Evolutionary conservation across 768 basidiomycete species (phyloP).

Genomic region (Scleroderma bovista): DNA sequence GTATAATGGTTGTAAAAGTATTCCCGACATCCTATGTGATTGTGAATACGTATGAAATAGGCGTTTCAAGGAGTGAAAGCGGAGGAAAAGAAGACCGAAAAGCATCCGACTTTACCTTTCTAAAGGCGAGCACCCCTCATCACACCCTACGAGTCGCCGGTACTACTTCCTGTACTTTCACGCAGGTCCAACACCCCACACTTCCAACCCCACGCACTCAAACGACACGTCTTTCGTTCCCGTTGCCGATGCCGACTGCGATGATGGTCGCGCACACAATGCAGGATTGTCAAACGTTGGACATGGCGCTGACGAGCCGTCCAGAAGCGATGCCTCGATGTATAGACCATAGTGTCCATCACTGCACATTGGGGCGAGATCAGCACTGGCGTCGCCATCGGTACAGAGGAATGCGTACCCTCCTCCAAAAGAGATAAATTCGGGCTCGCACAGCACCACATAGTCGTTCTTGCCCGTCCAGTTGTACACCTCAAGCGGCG

Average conservation of each 20-base stretch:
- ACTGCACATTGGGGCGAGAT: constrained; percentile 29
- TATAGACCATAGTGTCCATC: constrained; percentile 88
- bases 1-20: too few species aligned
- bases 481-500: constrained; percentile 55
- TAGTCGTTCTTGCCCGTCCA: constrained; percentile 92
- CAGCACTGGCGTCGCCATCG: too few species aligned
- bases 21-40: too few species aligned
- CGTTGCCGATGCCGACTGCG: not conserved
- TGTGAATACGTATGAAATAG: too few species aligned
- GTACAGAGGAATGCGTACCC: constrained; percentile 51
- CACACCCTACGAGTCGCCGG: too few species aligned
- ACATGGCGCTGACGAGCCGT: constrained; percentile 80
- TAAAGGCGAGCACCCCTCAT: not conserved
- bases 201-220: constrained; percentile 88
- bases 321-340: constrained; percentile 73
- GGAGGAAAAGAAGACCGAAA: too few species aligned
- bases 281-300: constrained; percentile 87
- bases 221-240: constrained; percentile 51
- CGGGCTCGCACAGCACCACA: constrained; percentile 77
- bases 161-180: too few species aligned
- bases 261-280: constrained; percentile 46
- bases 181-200: constrained; percentile 69
- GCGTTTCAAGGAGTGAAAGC: too few species aligned
- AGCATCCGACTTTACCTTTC: too few species aligned
- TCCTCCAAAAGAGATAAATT: constrained; percentile 84